Conservation (phyloP, 108 stramenopile genomes). For the Poteriospumella lacustris region DNA sequence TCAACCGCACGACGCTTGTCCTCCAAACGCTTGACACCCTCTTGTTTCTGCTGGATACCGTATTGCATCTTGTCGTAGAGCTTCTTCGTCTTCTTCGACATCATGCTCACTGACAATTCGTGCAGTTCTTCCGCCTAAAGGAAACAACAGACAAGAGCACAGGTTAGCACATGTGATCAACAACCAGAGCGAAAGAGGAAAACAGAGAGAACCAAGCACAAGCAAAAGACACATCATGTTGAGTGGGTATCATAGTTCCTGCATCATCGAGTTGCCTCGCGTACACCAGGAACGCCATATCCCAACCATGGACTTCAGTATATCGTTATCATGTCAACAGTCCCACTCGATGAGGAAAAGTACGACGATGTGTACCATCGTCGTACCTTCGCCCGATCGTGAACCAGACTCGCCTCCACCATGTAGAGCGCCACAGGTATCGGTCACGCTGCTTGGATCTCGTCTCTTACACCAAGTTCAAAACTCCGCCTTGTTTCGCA, state of each 20-base stretch:
- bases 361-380: neutral
- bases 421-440: too few species aligned
- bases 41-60: conserved; percentile 72
- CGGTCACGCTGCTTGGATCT: too few species aligned
- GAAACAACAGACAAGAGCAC: neutral
- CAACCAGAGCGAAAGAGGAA: neutral
- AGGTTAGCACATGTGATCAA: neutral
- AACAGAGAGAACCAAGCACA: neutral
- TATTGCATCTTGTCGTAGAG: conserved; percentile 86
- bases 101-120: conserved; percentile 78
- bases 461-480: too few species aligned
- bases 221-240: conserved; percentile 19
- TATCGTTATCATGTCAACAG: conserved; percentile 22
- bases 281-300: neutral
- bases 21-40: conserved; percentile 68
- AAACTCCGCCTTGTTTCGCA: too few species aligned
- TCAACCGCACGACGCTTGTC: conserved; percentile 67
- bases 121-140: conserved; percentile 61
- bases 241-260: conserved; percentile 16
- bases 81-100: conserved; percentile 82
- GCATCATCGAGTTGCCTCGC: conserved; percentile 33
- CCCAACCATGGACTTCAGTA: neutral
- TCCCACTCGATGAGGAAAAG: neutral
- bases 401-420: too few species aligned
- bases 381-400: neutral